Evolutionary conservation across 2,329 filamentous ascomycete species (phyloP), one percentile per base, ranked within the genome.

Genomic region (Fusarium paranaense): DNA sequence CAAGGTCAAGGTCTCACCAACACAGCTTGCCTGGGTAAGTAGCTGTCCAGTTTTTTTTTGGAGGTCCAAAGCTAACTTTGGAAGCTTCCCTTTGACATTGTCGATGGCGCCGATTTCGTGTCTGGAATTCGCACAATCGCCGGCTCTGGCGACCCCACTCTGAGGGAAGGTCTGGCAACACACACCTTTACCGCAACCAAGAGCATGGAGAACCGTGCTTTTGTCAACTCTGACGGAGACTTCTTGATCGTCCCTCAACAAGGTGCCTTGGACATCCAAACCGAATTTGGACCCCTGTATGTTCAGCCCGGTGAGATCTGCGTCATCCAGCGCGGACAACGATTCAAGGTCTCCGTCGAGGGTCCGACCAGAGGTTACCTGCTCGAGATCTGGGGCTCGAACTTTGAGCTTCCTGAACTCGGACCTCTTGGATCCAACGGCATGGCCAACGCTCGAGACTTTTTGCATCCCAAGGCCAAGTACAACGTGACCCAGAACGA

Each of bases 301-400:
- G 90, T 93, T 6, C 89, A 91, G 5, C 91, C 91, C 0, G 91
- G 91, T n/a, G 92, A 93, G 79, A 89, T 93, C 35, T 88, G 86
- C 59, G 87, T 93, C 18, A 90, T 94, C 25, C 92, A 90, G 25
- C 87, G 90, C 14, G 92, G 92, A n/a, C 86, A 92, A 54, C 86
- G 90, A 22, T 82, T 81, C 67, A 77, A 67, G 22, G 78, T 82
- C 22, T 62, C 71, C 0, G 75, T 82, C 0, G 85, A 90, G 33
- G 90, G 90, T 77, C 88, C 89, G 0, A 88, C 88, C 0, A 86
- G 90, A 59, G 92, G 92, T 10, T 93, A 93, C 78, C 89, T 93
- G 59, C 87, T 91, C 37, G 92, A 94, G 79, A 82, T 93, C 16
- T 93, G 90, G 80, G 90, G 91, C 45, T 86, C 87, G 0, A 89